Conservation (phyloP, 164 flowering plant species). For the Dillenia suffruticosa region DNA sequence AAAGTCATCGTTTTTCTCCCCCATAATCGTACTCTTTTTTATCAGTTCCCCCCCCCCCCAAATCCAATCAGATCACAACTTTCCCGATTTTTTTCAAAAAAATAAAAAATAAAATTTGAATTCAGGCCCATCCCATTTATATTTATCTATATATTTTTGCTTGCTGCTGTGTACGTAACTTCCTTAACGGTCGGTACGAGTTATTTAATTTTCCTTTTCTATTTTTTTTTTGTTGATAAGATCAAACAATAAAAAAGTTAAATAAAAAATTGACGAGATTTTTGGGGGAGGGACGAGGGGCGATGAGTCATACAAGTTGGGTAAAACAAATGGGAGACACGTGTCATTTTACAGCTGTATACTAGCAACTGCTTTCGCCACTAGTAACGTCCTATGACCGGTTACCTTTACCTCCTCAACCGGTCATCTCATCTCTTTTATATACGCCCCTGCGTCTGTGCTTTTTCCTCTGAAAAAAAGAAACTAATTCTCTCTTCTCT, state of each 20-base stretch:
- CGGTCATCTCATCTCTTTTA: constrained; percentile 32
- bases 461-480: constrained; percentile 5
- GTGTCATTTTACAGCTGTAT: constrained; percentile 71
- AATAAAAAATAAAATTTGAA: no score
- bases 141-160: background rate
- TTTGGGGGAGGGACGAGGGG: background rate
- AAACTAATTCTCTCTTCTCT: constrained; percentile 1
- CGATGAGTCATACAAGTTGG: background rate
- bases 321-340: constrained; percentile 27
- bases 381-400: constrained; percentile 24
- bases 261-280: constrained; percentile 6
- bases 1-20: constrained; percentile 23
- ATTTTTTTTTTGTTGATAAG: no score
- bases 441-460: constrained; percentile 6
- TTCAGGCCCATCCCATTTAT: background rate
- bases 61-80: no score
- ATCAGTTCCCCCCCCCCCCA: background rate
- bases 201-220: no score
- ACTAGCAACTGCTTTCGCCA: constrained; percentile 41
- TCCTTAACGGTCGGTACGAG: background rate
- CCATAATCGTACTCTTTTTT: constrained; percentile 13
- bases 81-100: no score
- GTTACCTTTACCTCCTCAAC: constrained; percentile 33
- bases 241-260: no score
- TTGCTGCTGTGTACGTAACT: background rate